Evolutionary conservation across 768 basidiomycete genomes (phyloP).

Genomic region (Termitomyces sp.): DNA sequence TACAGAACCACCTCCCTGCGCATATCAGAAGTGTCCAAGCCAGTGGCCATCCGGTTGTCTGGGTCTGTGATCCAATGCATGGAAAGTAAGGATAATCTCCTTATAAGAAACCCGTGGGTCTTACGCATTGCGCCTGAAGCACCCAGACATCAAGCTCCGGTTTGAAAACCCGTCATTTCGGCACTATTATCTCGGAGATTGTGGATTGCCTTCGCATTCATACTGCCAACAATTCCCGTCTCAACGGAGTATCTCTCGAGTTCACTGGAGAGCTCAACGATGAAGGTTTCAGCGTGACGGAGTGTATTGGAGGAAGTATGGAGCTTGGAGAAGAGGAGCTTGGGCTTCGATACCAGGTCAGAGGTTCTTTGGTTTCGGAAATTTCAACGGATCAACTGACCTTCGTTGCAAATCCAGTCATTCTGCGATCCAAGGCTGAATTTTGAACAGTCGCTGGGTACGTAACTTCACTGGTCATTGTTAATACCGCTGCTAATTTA

Average conservation of each 20-base stretch:
- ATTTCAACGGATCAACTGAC: background rate
- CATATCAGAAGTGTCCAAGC: conserved; percentile 81
- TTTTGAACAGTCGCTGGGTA: conserved; percentile 92
- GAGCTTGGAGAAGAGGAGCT: conserved; percentile 85
- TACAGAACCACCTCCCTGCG: conserved; percentile 64
- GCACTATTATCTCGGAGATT: conserved; percentile 84
- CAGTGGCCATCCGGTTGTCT: conserved; percentile 83
- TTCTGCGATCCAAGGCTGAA: conserved; percentile 95
- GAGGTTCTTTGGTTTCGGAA: conserved; percentile 1
- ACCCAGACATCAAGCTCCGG: conserved; percentile 77
- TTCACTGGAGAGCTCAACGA: conserved; percentile 90
- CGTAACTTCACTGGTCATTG: conserved; percentile 17
- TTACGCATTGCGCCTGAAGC: conserved; percentile 31
- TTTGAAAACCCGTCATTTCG: conserved; percentile 88
- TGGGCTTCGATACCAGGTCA: conserved; percentile 82
- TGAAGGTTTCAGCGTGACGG: conserved; percentile 92
- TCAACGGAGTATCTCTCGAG: conserved; percentile 85
- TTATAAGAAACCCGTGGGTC: background rate
- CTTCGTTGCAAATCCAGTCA: conserved; percentile 37
- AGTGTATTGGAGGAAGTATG: conserved; percentile 97
- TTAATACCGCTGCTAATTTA: conserved; percentile 5
- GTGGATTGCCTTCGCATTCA: conserved; percentile 81
- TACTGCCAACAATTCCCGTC: conserved; percentile 58
- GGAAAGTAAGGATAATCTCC: conserved; percentile 70
- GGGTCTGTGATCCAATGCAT: conserved; percentile 99